phyloP scores from a whole-genome alignment of 805 yeast genomes.

The Kuraishia capsulata region DNA sequence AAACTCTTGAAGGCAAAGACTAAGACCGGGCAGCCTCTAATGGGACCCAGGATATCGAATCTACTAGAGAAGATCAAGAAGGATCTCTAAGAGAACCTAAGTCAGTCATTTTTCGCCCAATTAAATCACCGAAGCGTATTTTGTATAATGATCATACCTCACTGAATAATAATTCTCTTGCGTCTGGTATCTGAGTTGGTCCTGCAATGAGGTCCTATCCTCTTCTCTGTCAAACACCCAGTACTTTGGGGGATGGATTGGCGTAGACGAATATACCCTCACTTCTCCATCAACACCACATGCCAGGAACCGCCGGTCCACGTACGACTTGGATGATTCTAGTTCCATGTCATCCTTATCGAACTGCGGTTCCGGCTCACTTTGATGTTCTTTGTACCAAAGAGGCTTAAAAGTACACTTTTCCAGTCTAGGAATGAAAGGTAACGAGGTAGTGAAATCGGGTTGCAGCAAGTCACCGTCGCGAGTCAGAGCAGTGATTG shows the following conservation, averaged over 20 bases:
- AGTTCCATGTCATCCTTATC: too few relatives aligned
- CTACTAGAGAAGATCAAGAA: slow-evolving; percentile 67
- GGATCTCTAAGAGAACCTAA: slow-evolving; percentile 22
- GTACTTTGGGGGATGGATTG: too few relatives aligned
- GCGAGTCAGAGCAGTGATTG: slow-evolving; percentile 8
- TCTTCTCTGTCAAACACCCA: too few relatives aligned
- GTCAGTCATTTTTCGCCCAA: neutral
- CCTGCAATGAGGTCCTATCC: too few relatives aligned
- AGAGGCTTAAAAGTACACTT: slow-evolving; percentile 19
- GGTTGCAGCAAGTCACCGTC: slow-evolving; percentile 4
- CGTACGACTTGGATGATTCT: too few relatives aligned
- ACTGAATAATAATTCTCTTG: too few relatives aligned
- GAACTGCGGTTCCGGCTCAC: too few relatives aligned
- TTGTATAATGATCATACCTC: neutral
- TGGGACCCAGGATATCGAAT: slow-evolving; percentile 82
- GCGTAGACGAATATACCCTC: too few relatives aligned
- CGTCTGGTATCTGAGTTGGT: too few relatives aligned
- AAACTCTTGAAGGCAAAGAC: slow-evolving; percentile 44
- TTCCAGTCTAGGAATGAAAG: slow-evolving; percentile 23
- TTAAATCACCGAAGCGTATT: neutral
- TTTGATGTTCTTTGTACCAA: too few relatives aligned
- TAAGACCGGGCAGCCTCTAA: slow-evolving; percentile 73
- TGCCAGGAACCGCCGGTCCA: too few relatives aligned
- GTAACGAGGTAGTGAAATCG: slow-evolving; percentile 8
- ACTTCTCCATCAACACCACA: slow-evolving; percentile 31